phyloP scores from a whole-genome alignment of 2,329 filamentous ascomycete genomes.

The Scortechinia acanthostroma region DNA sequence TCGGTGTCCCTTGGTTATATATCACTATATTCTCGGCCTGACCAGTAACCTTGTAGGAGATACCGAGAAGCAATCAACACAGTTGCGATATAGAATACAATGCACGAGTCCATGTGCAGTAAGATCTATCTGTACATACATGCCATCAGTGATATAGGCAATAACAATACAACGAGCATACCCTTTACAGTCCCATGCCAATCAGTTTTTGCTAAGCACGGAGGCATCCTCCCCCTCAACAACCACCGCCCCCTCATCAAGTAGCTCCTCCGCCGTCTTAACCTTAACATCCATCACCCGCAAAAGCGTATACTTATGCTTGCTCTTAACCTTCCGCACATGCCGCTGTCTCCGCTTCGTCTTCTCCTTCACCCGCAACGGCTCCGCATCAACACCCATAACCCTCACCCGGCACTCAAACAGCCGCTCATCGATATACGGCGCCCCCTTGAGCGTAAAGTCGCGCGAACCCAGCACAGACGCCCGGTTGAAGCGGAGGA shows the following conservation, averaged over 20 bases:
- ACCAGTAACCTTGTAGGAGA: no score
- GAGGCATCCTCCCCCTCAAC: constrained; percentile 12
- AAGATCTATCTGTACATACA: constrained; percentile 3
- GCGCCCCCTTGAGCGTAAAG: constrained; percentile 75
- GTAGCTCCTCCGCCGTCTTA: constrained; percentile 43
- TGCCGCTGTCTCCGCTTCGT: constrained; percentile 72
- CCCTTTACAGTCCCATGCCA: no score
- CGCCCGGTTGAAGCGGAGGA: constrained; percentile 81
- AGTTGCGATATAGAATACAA: no score
- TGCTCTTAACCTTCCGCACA: constrained; percentile 73
- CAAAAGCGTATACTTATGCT: constrained; percentile 83
- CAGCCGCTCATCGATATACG: constrained; percentile 76
- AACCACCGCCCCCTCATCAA: constrained; percentile 27
- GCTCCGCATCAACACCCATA: constrained; percentile 76
- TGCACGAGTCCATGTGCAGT: no score
- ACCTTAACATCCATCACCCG: constrained; percentile 76
- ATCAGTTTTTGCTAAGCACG: background rate
- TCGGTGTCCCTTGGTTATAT: no score
- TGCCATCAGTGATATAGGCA: no score
- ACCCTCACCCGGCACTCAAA: constrained; percentile 83
- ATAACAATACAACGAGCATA: no score
- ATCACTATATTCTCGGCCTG: no score
- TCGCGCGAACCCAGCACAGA: constrained; percentile 78
- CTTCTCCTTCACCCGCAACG: constrained; percentile 71
- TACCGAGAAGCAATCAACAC: no score